Conservation (phyloP, 2,329 filamentous ascomycete species). For the Epichloe gansuensis region DNA sequence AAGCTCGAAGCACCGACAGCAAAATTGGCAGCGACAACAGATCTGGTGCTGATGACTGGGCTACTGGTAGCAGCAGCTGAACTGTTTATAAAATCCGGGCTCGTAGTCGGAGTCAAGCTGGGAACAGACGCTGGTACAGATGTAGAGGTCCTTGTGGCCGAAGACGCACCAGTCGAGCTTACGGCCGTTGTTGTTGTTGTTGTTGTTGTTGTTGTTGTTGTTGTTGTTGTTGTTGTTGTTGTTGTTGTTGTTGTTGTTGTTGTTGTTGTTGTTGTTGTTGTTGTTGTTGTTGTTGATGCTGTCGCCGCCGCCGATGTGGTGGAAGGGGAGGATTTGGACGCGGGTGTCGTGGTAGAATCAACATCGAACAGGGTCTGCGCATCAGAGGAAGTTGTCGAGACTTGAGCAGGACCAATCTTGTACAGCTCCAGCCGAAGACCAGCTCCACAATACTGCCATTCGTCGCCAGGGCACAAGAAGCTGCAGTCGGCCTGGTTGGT, state of each 20-base stretch:
- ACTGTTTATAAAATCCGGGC: too few relatives aligned
- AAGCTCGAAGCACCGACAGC: slow-evolving; percentile 1
- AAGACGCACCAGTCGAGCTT: neutral
- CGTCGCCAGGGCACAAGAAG: slow-evolving; percentile 22
- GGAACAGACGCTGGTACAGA: neutral
- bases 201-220: slow-evolving; percentile 2
- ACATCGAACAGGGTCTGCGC: neutral
- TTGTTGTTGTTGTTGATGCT: neutral
- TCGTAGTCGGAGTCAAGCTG: neutral
- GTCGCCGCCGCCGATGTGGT: neutral
- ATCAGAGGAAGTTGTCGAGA: neutral
- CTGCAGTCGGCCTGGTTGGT: slow-evolving; percentile 21
- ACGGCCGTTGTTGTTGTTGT: neutral
- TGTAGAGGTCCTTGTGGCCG: neutral
- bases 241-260: slow-evolving; percentile 2
- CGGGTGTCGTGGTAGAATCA: neutral
- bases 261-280: slow-evolving; percentile 1
- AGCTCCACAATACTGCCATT: slow-evolving; percentile 19
- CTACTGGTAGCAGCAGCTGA: too few relatives aligned
- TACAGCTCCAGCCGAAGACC: slow-evolving; percentile 21
- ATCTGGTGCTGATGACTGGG: too few relatives aligned
- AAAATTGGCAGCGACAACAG: too few relatives aligned
- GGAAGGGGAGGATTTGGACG: neutral
- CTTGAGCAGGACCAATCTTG: slow-evolving; percentile 16
- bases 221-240: slow-evolving; percentile 2